phyloP scores from a whole-genome alignment of 1,284 basidiomycete species.

The Salmacisia buchloeana region DNA sequence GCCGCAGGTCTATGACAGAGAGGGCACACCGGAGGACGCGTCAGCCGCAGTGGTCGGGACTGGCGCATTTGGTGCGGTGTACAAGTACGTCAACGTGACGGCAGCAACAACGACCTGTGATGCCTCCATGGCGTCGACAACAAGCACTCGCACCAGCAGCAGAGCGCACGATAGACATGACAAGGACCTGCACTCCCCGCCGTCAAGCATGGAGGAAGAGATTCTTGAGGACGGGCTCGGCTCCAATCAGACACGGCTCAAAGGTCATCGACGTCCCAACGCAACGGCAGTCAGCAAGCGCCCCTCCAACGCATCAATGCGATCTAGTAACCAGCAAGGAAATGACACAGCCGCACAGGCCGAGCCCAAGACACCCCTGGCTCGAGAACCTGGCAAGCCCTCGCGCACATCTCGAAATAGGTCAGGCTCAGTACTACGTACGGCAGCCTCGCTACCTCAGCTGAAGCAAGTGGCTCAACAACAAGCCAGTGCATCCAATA shows the following conservation, averaged over 20 bases:
- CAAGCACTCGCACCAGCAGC: background rate
- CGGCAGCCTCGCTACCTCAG: background rate
- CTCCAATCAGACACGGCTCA: no score
- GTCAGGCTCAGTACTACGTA: background rate
- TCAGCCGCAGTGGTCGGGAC: background rate
- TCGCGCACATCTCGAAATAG: background rate
- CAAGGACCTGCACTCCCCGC: background rate
- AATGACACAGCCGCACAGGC: no score
- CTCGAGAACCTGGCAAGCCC: no score
- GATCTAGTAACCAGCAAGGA: no score
- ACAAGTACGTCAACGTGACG: background rate
- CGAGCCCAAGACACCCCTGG: no score
- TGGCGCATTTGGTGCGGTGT: conserved; percentile 2
- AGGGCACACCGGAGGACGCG: background rate
- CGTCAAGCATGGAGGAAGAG: background rate
- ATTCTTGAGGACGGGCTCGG: background rate
- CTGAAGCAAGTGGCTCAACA: background rate
- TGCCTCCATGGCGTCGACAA: background rate
- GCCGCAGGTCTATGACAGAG: background rate
- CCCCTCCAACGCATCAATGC: no score
- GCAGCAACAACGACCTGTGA: background rate
- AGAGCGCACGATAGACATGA: background rate
- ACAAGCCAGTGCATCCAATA: background rate
- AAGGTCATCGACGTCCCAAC: background rate
- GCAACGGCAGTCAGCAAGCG: no score